These are phyloP conservation scores for Edaphochlamys debaryana DNA, from an alignment of 139 green algal genomes.

Conservation along the genomic window DNA sequence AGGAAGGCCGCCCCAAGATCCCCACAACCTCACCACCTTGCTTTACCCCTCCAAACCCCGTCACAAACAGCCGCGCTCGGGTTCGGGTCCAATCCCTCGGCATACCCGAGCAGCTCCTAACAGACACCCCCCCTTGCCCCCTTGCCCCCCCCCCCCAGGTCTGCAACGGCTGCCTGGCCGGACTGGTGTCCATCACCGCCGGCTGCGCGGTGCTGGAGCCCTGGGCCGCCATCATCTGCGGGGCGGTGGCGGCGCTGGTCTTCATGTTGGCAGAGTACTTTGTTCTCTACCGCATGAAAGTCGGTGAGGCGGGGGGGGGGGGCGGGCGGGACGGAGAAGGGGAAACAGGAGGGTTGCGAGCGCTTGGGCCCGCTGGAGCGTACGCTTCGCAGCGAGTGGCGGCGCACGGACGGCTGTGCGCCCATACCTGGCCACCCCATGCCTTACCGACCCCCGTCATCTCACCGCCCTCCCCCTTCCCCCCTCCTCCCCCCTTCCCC, in stretches of 20 bases:
- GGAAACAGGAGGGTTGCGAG: background rate
- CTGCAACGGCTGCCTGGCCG: conserved; percentile 51
- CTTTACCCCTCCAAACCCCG: no score
- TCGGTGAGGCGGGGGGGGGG: conserved; percentile 21
- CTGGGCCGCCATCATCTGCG: conserved; percentile 81
- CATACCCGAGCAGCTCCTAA: no score
- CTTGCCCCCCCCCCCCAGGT: background rate
- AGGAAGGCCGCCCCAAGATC: no score
- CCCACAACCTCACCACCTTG: no score
- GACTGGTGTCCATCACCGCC: conserved; percentile 69
- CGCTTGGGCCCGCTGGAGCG: no score
- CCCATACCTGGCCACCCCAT: no score
- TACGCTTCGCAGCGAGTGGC: no score
- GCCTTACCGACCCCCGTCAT: no score
- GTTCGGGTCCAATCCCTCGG: no score
- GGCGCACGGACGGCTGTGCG: no score
- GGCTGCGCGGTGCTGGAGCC: conserved; percentile 64
- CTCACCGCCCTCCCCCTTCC: conserved; percentile 64
- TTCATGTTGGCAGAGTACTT: conserved; percentile 15
- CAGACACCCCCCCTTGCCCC: background rate
- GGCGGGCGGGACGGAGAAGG: background rate
- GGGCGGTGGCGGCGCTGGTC: conserved; percentile 61
- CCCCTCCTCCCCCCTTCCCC: background rate
- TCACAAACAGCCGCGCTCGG: no score
- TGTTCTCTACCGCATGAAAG: conserved; percentile 34